Evolutionary conservation across 306 rosid genomes (phyloP).

Genomic region (Medicago arabica): DNA sequence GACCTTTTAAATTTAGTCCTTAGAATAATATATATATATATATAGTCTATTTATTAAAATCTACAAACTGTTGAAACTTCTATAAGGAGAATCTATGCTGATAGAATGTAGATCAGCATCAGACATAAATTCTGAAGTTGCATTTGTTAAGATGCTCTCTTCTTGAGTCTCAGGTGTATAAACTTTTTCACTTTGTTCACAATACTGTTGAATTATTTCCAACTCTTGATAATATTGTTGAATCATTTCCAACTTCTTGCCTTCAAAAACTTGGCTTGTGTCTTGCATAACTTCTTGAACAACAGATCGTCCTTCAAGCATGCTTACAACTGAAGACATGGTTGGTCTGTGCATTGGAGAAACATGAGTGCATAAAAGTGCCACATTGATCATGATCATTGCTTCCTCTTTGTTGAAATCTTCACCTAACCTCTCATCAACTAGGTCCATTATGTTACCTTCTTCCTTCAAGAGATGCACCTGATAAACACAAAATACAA

Average conservation of each 20-base stretch:
- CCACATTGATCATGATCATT: slow-evolving; percentile 50
- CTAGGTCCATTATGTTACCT: slow-evolving; percentile 45
- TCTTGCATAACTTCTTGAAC: slow-evolving; percentile 35
- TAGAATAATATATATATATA: too few species aligned
- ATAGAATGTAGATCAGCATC: slow-evolving; percentile 34
- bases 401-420: slow-evolving; percentile 39
- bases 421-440: slow-evolving; percentile 48
- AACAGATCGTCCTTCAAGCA: slow-evolving; percentile 46
- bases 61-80: neutral
- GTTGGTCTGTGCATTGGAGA: slow-evolving; percentile 46
- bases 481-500: neutral
- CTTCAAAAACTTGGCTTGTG: slow-evolving; percentile 42
- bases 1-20: too few species aligned
- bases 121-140: slow-evolving; percentile 35
- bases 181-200: neutral
- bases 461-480: slow-evolving; percentile 49
- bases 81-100: slow-evolving; percentile 39
- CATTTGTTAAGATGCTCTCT: slow-evolving; percentile 37
- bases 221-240: slow-evolving; percentile 21
- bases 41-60: too few species aligned
- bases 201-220: slow-evolving; percentile 28
- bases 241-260: slow-evolving; percentile 29
- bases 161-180: neutral
- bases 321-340: slow-evolving; percentile 51
- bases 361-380: slow-evolving; percentile 47